Percentiles rank a stretch among this genome's conserved stretches.
phyloP scores from a whole-genome alignment of 305 asterid species.

The Rubia peregrina region DNA sequence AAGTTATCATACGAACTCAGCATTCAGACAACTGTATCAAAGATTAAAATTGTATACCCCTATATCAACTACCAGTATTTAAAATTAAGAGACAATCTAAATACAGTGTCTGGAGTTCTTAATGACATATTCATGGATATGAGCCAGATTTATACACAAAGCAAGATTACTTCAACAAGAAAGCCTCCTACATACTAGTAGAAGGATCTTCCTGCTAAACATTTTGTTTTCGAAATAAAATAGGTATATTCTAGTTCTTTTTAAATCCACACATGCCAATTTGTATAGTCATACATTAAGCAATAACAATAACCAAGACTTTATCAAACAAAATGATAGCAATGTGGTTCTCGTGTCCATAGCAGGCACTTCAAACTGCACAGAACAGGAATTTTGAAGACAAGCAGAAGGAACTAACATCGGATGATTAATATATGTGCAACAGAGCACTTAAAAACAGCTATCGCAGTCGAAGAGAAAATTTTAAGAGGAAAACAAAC shows the following conservation, averaged over 20 bases:
- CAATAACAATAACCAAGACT: no score
- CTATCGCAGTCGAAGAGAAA: background rate
- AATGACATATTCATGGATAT: background rate
- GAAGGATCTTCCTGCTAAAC: background rate
- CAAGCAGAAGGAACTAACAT: background rate
- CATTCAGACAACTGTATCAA: background rate
- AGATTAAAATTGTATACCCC: background rate
- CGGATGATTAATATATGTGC: background rate
- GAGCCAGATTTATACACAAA: background rate
- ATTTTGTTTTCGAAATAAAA: background rate
- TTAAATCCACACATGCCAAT: no score
- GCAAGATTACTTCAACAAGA: background rate
- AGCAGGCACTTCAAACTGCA: background rate
- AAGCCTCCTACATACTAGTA: background rate
- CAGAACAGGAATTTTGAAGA: background rate
- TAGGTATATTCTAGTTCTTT: background rate
- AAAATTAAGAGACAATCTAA: no score
- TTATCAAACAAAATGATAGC: no score
- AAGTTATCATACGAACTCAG: background rate
- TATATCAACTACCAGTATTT: background rate
- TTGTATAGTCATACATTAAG: no score
- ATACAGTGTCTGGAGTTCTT: background rate
- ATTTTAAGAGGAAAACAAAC: background rate
- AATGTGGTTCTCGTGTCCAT: background rate
- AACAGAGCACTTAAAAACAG: background rate